A percentile compares a stretch with the other conserved stretches of the same genome.
Conservation (phyloP, 345 rosid species). For the Pugionium dolabratum region DNA sequence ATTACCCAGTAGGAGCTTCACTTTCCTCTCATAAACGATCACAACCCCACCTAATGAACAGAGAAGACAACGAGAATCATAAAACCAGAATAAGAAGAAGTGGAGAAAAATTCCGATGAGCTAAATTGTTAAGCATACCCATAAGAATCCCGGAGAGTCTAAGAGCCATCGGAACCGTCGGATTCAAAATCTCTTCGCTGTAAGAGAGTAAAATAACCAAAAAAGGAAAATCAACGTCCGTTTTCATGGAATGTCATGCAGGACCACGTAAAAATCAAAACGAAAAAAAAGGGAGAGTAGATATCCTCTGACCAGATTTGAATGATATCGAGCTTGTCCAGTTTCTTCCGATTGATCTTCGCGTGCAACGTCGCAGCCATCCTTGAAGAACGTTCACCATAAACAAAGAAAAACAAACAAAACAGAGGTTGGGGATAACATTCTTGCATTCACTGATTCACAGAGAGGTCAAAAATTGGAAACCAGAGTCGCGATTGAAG, state of each 20-base stretch:
- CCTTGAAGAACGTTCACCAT: conserved; percentile 45
- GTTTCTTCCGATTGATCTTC: conserved; percentile 75
- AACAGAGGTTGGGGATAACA: conserved; percentile 25
- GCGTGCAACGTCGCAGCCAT: conserved; percentile 90
- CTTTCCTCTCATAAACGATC: conserved; percentile 89
- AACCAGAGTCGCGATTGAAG: background rate
- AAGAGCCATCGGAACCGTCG: conserved; percentile 90
- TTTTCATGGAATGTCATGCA: background rate
- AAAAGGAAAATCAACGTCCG: conserved; percentile 10
- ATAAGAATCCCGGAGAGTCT: conserved; percentile 89
- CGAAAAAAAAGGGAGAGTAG: background rate
- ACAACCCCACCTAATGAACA: conserved; percentile 78
- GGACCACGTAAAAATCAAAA: conserved; percentile 8
- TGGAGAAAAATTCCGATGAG: background rate
- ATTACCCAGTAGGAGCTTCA: conserved; percentile 78
- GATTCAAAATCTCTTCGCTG: conserved; percentile 93
- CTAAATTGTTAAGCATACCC: conserved; percentile 48
- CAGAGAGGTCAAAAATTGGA: conserved; percentile 6
- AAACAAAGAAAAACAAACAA: background rate
- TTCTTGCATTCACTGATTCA: background rate
- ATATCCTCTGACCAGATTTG: conserved; percentile 59
- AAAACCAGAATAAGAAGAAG: conserved; percentile 21
- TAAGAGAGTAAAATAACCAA: background rate
- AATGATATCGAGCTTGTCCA: conserved; percentile 66
- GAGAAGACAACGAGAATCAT: conserved; percentile 4